Base-by-base conservation (phyloP, 768 basidiomycete species). In the Amanita molliuscula region DNA sequence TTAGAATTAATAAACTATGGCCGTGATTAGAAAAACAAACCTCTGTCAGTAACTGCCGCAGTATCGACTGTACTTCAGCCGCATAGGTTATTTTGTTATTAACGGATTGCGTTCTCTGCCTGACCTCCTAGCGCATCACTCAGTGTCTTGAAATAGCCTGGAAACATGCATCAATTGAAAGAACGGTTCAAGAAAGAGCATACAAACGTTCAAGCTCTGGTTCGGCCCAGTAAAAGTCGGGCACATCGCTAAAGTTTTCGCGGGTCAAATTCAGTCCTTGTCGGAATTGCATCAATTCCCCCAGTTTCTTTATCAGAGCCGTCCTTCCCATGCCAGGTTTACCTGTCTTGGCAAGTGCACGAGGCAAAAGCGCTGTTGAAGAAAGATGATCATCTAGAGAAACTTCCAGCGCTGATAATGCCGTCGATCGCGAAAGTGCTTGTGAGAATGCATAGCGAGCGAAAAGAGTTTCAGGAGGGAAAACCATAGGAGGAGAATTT, bases 51-150 rank as follows among this genome's bases (percentile, higher is more conserved):
- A 97, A 70, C 54, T 95, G 91, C 44, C 93, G 75, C 36, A 98
- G 72, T 6, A 89, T 88, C 16, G 88, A 88, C 70, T 97, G 94
- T 9, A 88, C 78, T 71, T 92, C 89, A 2, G 84, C 83, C 5
- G 89, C 87, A 62, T 92, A 92, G 1, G 87, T 91, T 50, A 92
- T 92, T 62, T 95, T 96, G 59, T 91, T 88, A 60, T 95, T 94
- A 48, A 94, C 77, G 0, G 84, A 79, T 28, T 79, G 76, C 1
- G 89, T 87, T 16, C 95, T 78, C 23, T 79, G 71, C 58, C 82
- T 84, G 55, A 97, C 82, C 61, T 98, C 95, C 21, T n/a, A 98
- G 72, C 4, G 95, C 91, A 34, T 78, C 70, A 51, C 81, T 89
- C 59, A 98, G 69, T 1, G 84, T 82, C 57, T 88, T 84, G 67